A percentile compares a stretch with the other conserved stretches of the same genome.
These are phyloP conservation scores for Thielaviopsis euricoi DNA, from an alignment of 2,329 filamentous ascomycete genomes.

Conservation along the genomic window DNA sequence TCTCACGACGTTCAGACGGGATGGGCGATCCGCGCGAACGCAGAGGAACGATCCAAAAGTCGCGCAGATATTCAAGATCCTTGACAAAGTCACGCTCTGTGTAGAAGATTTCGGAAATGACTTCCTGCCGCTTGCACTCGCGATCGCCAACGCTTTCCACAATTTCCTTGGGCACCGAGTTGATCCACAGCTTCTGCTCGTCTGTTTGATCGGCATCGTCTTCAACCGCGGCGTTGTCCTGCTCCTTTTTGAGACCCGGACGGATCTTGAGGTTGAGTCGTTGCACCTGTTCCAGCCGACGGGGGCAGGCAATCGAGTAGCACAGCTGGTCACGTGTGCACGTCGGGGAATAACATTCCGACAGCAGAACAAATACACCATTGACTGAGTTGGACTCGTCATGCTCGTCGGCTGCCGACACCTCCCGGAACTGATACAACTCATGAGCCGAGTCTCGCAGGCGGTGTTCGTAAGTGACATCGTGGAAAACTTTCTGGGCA, in stretches of 20 bases:
- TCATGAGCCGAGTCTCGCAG: conserved; percentile 86
- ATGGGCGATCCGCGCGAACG: conserved; percentile 73
- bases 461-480: conserved; percentile 94
- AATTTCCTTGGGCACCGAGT: conserved; percentile 88
- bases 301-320: conserved; percentile 93
- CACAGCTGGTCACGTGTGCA: conserved; percentile 91
- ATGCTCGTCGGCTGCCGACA: conserved; percentile 59
- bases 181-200: conserved; percentile 98
- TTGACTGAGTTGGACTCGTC: conserved; percentile 63
- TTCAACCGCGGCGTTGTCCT: conserved; percentile 45
- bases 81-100: conserved; percentile 98
- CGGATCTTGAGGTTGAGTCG: conserved; percentile 85
- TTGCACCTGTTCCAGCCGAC: conserved; percentile 86
- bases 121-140: conserved; percentile 95
- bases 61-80: conserved; percentile 88
- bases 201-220: conserved; percentile 73
- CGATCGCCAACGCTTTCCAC: conserved; percentile 76
- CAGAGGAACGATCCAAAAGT: conserved; percentile 96
- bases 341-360: conserved; percentile 95
- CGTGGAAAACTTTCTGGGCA: conserved; percentile 97
- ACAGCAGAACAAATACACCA: conserved; percentile 88
- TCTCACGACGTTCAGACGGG: conserved; percentile 70
- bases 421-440: conserved; percentile 94
- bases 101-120: conserved; percentile 97
- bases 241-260: conserved; percentile 59